These are phyloP conservation scores for Debaryomyces robertsiae DNA, from an alignment of 1,139 yeast genomes.

Conservation along the genomic window DNA sequence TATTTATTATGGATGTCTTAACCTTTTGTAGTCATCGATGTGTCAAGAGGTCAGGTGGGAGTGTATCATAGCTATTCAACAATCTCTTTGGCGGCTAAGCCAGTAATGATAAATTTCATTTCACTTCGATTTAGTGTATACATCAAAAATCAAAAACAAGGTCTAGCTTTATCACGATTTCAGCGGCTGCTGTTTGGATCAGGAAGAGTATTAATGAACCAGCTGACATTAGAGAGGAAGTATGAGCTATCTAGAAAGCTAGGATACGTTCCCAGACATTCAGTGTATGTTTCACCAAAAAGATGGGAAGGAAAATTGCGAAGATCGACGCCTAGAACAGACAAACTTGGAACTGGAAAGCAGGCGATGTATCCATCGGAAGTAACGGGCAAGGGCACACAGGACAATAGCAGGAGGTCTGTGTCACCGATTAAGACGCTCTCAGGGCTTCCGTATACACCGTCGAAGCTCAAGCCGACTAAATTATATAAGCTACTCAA, in stretches of 20 bases:
- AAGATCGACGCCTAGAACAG: slow-evolving; percentile 1
- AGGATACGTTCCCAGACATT: slow-evolving; percentile 9
- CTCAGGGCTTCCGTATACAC: slow-evolving; percentile 11
- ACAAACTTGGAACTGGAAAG: neutral
- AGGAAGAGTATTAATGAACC: slow-evolving; percentile 1
- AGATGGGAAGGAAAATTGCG: slow-evolving; percentile 1
- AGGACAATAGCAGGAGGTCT: neutral
- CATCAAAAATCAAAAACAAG: no score
- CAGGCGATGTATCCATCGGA: neutral
- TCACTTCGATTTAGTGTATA: no score
- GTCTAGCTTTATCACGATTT: neutral
- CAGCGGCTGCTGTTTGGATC: no score
- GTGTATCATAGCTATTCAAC: no score
- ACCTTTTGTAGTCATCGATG: neutral
- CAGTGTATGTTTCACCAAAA: slow-evolving; percentile 7
- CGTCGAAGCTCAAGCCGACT: slow-evolving; percentile 14
- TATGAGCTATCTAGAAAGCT: slow-evolving; percentile 11
- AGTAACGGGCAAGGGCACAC: neutral
- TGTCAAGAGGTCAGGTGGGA: no score
- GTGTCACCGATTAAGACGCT: slow-evolving; percentile 19
- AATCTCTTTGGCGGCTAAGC: neutral
- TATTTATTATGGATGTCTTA: neutral
- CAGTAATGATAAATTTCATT: no score
- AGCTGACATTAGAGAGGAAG: slow-evolving; percentile 12
- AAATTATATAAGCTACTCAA: slow-evolving; percentile 17